Percentiles rank a stretch among this genome's conserved stretches.
phyloP scores from a whole-genome alignment of 208 protist species.

The Acanthamoeba castellanii region DNA sequence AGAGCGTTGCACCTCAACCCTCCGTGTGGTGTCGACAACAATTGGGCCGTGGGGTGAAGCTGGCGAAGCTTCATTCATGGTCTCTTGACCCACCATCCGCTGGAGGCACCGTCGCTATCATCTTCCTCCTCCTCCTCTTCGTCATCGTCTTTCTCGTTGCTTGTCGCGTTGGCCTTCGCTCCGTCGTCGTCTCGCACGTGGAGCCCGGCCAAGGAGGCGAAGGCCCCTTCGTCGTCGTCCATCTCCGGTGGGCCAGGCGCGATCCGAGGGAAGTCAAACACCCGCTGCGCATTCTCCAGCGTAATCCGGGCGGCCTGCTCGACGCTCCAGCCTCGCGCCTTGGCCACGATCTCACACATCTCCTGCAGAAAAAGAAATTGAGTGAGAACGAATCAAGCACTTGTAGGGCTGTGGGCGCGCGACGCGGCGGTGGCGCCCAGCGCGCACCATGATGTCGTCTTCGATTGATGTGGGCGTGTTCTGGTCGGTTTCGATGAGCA shows the following conservation, averaged over 20 bases:
- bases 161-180: too few species aligned
- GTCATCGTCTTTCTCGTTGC: not conserved
- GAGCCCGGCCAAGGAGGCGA: not conserved
- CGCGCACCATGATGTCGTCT: not conserved
- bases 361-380: not conserved
- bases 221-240: not conserved
- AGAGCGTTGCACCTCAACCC: too few species aligned
- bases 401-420: not conserved
- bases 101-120: not conserved
- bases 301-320: slow-evolving; percentile 9
- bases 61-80: not conserved
- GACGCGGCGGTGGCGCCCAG: not conserved
- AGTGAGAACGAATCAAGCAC: not conserved
- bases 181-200: not conserved
- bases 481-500: slow-evolving; percentile 65
- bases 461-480: slow-evolving; percentile 22
- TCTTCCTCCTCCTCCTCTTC: not conserved
- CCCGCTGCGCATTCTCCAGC: not conserved
- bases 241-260: not conserved
- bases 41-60: too few species aligned
- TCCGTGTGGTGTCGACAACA: too few species aligned
- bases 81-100: not conserved
- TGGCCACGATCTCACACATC: slow-evolving; percentile 45
- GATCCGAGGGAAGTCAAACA: not conserved
- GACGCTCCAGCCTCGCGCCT: slow-evolving; percentile 28